These are phyloP conservation scores for Litchi chinensis DNA, from an alignment of 345 rosid species.

Conservation along the genomic window DNA sequence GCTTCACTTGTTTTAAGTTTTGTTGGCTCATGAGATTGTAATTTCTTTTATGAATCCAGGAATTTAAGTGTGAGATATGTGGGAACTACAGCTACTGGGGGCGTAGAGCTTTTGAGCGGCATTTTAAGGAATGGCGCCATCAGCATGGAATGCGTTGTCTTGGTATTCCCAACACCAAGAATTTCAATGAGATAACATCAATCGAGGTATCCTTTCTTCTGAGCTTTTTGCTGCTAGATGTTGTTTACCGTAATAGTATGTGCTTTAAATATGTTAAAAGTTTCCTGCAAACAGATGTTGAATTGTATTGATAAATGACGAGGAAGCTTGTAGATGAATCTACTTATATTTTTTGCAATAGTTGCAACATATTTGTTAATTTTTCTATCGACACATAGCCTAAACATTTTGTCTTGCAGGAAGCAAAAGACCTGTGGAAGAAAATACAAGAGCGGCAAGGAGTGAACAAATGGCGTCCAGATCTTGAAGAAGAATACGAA, in stretches of 20 bases:
- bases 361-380: neutral
- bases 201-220: slow-evolving; percentile 53
- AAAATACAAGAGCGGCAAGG: slow-evolving; percentile 88
- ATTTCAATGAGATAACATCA: slow-evolving; percentile 94
- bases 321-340: neutral
- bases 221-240: neutral
- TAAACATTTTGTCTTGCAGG: slow-evolving; percentile 45
- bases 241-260: neutral
- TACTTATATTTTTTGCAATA: neutral
- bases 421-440: slow-evolving; percentile 95
- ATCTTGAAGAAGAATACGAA: slow-evolving; percentile 99
- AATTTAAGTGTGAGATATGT: slow-evolving; percentile 95
- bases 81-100: slow-evolving; percentile 99
- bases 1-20: neutral
- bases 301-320: neutral
- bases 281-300: neutral
- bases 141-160: slow-evolving; percentile 99
- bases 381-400: neutral
- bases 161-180: slow-evolving; percentile 98
- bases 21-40: neutral
- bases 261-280: neutral
- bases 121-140: slow-evolving; percentile 97
- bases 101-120: slow-evolving; percentile 94
- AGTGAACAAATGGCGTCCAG: slow-evolving; percentile 95
- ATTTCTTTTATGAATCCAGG: slow-evolving; percentile 40